Conservation (phyloP, 2,329 filamentous ascomycete species). For the Talaromyces sp. region DNA sequence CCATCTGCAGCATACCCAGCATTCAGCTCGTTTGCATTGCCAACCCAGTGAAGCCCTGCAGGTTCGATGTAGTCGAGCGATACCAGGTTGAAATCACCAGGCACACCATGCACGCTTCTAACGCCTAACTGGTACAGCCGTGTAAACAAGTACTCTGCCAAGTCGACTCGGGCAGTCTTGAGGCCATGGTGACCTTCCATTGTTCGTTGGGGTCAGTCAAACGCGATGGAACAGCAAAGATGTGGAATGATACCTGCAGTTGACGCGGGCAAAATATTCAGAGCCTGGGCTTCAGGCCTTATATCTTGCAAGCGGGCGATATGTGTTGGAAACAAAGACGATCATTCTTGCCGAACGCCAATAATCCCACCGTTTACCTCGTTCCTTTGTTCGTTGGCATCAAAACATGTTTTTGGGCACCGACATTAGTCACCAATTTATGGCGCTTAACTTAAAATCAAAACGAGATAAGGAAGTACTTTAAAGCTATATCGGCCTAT, state of each 20-base stretch:
- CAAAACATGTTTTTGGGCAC: not conserved
- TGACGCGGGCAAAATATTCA: not conserved
- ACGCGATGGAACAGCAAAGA: not conserved
- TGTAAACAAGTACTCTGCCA: conserved; percentile 54
- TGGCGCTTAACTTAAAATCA: not conserved
- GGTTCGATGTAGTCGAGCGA: conserved; percentile 61
- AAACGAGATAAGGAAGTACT: not conserved
- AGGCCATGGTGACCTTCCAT: not conserved
- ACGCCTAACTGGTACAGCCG: conserved; percentile 60
- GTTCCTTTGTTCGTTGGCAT: not conserved
- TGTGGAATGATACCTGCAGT: not conserved
- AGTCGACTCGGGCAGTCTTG: not conserved
- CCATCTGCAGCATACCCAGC: conserved; percentile 73
- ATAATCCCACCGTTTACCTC: not conserved
- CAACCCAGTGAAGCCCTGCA: conserved; percentile 56
- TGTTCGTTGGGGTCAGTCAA: not conserved
- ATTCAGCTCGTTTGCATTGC: conserved; percentile 67
- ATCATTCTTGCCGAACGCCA: not conserved
- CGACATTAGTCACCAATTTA: not conserved
- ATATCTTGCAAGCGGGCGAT: not conserved
- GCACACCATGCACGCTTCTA: conserved; percentile 61
- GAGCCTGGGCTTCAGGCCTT: not conserved
- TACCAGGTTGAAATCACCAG: conserved; percentile 67
- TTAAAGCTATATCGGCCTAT: not conserved
- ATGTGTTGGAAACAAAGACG: no score